A percentile compares a stretch with the other conserved stretches of the same genome.
Evolutionary conservation across 2,329 filamentous ascomycete species (phyloP).

Genomic region (Diaporthe citrichinensis): DNA sequence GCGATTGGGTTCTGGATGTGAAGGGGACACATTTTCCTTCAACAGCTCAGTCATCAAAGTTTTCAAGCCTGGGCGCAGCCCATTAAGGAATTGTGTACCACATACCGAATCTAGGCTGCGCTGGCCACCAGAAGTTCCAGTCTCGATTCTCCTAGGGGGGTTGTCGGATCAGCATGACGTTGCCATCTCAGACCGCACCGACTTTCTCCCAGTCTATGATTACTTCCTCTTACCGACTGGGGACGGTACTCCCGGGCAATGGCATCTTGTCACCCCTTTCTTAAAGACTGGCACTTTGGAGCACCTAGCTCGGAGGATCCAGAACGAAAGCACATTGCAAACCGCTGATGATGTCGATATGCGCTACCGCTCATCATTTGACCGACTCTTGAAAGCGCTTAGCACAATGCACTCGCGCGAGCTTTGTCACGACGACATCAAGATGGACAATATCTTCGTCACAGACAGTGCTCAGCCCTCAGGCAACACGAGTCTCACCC

Average conservation of each 20-base stretch:
- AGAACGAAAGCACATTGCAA: conserved; percentile 35
- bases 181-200: conserved; percentile 31
- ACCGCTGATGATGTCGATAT: conserved; percentile 48
- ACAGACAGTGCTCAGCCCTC: not conserved
- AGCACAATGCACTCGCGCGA: conserved; percentile 46
- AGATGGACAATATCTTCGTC: conserved; percentile 52
- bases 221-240: conserved; percentile 48
- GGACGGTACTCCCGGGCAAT: conserved; percentile 33
- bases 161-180: conserved; percentile 25
- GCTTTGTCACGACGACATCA: conserved; percentile 53
- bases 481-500: not conserved
- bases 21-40: conserved; percentile 50
- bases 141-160: conserved; percentile 49
- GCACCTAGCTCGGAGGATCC: conserved; percentile 46
- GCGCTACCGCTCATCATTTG: conserved; percentile 49
- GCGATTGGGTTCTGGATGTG: conserved; percentile 48
- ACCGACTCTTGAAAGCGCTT: conserved; percentile 48
- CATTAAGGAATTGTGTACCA: conserved; percentile 52
- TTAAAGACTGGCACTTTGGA: conserved; percentile 47
- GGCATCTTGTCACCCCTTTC: conserved; percentile 51
- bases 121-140: conserved; percentile 53
- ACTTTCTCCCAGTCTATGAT: conserved; percentile 50
- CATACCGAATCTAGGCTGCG: conserved; percentile 35
- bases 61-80: conserved; percentile 46
- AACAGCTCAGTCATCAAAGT: conserved; percentile 50